Conservation (phyloP, 495 filamentous ascomycete species). For the Bacidia gigantensis region DNA sequence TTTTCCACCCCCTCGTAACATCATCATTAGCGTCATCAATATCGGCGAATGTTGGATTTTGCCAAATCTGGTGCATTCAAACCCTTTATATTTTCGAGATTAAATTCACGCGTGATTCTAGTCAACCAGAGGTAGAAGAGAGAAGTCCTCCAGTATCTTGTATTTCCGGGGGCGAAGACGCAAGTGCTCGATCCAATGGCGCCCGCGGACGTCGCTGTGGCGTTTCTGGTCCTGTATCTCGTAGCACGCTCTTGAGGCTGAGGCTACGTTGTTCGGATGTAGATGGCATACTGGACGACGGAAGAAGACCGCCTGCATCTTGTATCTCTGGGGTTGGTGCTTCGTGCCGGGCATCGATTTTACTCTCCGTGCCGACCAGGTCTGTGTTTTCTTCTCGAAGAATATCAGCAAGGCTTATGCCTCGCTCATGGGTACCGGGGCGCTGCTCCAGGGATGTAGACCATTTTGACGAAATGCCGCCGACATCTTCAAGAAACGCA, state of each 20-base stretch:
- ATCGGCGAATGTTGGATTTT: too few relatives aligned
- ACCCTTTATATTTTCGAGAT: too few relatives aligned
- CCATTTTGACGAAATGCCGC: constrained; percentile 32
- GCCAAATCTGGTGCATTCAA: too few relatives aligned
- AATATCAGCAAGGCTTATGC: constrained; percentile 18
- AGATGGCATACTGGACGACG: not conserved
- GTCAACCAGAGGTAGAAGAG: not conserved
- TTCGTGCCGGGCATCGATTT: constrained; percentile 16
- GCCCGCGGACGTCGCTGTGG: not conserved
- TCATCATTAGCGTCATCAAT: not conserved
- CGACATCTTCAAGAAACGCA: constrained; percentile 44
- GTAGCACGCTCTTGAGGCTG: not conserved
- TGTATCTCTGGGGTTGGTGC: constrained; percentile 27
- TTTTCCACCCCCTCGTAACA: too few relatives aligned
- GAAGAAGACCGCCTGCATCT: constrained; percentile 41
- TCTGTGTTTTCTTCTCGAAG: constrained; percentile 15
- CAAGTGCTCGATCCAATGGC: not conserved
- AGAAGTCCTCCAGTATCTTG: constrained; percentile 2
- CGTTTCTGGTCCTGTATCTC: not conserved
- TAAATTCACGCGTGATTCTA: too few relatives aligned
- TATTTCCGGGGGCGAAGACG: not conserved
- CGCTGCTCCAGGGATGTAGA: not conserved
- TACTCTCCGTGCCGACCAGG: constrained; percentile 20
- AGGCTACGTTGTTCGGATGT: not conserved
- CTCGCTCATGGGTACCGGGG: not conserved